Percentiles rank a stretch among this genome's conserved stretches.
Conservation (phyloP, 805 yeast species). For the Candida chauliodis region DNA sequence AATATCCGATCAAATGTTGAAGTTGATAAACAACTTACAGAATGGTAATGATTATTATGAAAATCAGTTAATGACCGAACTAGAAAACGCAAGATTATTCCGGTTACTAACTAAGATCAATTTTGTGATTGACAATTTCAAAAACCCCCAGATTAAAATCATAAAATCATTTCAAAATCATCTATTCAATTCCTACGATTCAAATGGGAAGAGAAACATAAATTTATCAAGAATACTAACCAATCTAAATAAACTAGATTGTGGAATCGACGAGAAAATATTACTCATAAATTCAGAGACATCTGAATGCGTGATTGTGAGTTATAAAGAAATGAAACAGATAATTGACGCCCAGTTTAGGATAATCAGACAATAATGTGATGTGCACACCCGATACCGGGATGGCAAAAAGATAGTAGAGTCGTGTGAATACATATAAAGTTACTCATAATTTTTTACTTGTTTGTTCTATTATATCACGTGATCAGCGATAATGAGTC, state of each 20-base stretch:
- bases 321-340: slow-evolving; percentile 78
- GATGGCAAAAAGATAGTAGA: too few relatives aligned
- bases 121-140: slow-evolving; percentile 65
- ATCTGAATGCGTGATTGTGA: slow-evolving; percentile 69
- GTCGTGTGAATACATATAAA: too few relatives aligned
- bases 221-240: slow-evolving; percentile 80
- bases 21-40: slow-evolving; percentile 47
- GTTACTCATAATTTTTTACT: too few relatives aligned
- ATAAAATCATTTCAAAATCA: slow-evolving; percentile 72
- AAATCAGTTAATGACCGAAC: slow-evolving; percentile 60
- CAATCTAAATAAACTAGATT: slow-evolving; percentile 84
- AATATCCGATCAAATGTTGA: slow-evolving; percentile 37
- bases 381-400: too few relatives aligned
- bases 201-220: slow-evolving; percentile 64
- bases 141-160: slow-evolving; percentile 42
- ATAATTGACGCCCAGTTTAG: slow-evolving; percentile 68
- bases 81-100: slow-evolving; percentile 86
- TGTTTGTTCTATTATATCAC: too few relatives aligned
- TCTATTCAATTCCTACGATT: slow-evolving; percentile 77
- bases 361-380: slow-evolving; percentile 23
- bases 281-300: slow-evolving; percentile 47
- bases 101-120: slow-evolving; percentile 79
- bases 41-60: slow-evolving; percentile 57
- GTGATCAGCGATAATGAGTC: too few relatives aligned
- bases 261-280: slow-evolving; percentile 81